Evolutionary conservation across 1,284 basidiomycete species (phyloP).

Genomic region (Anthracocystis walkeri): DNA sequence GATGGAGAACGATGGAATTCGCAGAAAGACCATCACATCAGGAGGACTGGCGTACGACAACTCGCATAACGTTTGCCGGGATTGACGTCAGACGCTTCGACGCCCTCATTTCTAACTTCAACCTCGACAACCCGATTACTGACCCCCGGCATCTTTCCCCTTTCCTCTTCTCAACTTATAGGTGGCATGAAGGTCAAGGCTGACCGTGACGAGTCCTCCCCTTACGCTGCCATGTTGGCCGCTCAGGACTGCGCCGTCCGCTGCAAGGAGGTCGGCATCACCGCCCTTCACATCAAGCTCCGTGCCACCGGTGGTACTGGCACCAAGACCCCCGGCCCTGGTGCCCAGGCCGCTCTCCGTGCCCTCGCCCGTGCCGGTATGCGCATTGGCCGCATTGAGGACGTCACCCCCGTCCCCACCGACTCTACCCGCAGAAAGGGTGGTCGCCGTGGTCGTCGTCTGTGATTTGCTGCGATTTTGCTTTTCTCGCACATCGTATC

Average conservation of each 20-base stretch:
- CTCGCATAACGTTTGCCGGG: background rate
- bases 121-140: conserved; percentile 3
- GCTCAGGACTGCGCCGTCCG: conserved; percentile 95
- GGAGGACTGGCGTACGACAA: no score
- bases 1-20: no score
- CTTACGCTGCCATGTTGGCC: conserved; percentile 99
- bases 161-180: conserved; percentile 60
- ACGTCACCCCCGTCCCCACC: conserved; percentile 94
- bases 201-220: conserved; percentile 98
- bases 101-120: background rate
- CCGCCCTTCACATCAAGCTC: conserved; percentile 96
- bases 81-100: conserved; percentile 3
- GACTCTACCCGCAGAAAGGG: conserved; percentile 99
- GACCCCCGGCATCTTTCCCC: background rate
- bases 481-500: conserved; percentile 1
- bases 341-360: conserved; percentile 97
- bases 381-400: conserved; percentile 93
- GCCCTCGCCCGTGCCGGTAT: conserved; percentile 98
- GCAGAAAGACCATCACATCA: no score
- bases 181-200: conserved; percentile 99
- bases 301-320: conserved; percentile 98
- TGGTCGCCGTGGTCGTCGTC: conserved; percentile 99
- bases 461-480: conserved; percentile 71
- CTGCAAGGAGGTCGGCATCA: conserved; percentile 99
- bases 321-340: conserved; percentile 98